phyloP scores from a whole-genome alignment of 441 rosid genomes.

The Macaranga tanarius region DNA sequence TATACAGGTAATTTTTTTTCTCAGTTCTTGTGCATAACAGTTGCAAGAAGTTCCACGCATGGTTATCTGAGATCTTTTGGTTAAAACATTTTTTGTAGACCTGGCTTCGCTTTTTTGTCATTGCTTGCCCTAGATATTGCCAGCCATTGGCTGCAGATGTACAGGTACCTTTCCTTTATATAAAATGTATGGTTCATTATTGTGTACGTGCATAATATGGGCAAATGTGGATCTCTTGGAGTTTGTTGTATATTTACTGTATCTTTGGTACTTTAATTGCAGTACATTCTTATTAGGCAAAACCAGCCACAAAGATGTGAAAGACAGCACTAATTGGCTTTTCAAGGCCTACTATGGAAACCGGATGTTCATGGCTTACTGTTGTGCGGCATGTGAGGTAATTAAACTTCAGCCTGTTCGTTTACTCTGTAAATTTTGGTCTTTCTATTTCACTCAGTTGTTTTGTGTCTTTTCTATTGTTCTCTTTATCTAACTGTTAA shows the following conservation, averaged over 20 bases:
- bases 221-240: slow-evolving; percentile 9
- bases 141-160: slow-evolving; percentile 98
- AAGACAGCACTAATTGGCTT: slow-evolving; percentile 93
- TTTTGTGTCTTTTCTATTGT: neutral
- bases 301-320: slow-evolving; percentile 92
- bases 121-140: slow-evolving; percentile 87
- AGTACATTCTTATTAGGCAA: slow-evolving; percentile 88
- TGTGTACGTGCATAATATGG: neutral
- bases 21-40: slow-evolving; percentile 13
- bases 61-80: slow-evolving; percentile 5
- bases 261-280: slow-evolving; percentile 34
- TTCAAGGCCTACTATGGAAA: slow-evolving; percentile 91
- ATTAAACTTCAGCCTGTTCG: slow-evolving; percentile 2
- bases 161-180: slow-evolving; percentile 51
- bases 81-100: slow-evolving; percentile 47
- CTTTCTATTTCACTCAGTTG: neutral
- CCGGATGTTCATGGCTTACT: slow-evolving; percentile 90
- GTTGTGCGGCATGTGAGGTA: slow-evolving; percentile 97
- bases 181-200: too few species aligned
- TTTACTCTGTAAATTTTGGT: neutral
- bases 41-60: neutral
- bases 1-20: slow-evolving; percentile 62
- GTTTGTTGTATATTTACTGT: slow-evolving; percentile 1
- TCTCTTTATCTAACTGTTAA: slow-evolving; percentile 24
- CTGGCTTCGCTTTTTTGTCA: slow-evolving; percentile 86